These are phyloP conservation scores for Cetradonia linearis DNA, from an alignment of 495 filamentous ascomycete genomes.

Conservation along the genomic window DNA sequence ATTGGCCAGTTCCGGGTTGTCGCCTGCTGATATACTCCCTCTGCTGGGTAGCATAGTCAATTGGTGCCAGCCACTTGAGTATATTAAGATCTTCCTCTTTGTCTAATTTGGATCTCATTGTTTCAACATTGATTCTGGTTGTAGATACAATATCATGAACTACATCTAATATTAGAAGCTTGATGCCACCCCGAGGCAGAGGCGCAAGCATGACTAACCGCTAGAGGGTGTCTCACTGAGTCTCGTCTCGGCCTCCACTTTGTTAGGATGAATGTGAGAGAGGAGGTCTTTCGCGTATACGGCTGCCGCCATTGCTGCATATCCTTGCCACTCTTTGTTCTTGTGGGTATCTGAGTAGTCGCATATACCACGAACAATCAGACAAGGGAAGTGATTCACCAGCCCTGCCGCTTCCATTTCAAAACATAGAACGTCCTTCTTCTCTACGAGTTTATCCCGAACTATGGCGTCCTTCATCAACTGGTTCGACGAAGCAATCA, in stretches of 20 bases:
- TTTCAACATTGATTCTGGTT: neutral
- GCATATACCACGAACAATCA: slow-evolving; percentile 35
- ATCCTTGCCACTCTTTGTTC: slow-evolving; percentile 32
- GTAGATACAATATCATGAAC: neutral
- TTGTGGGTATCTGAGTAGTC: slow-evolving; percentile 38
- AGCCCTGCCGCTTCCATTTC: slow-evolving; percentile 42
- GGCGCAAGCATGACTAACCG: neutral
- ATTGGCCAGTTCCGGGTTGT: slow-evolving; percentile 8
- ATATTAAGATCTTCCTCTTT: slow-evolving; percentile 1
- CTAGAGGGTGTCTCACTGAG: neutral
- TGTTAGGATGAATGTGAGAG: slow-evolving; percentile 4
- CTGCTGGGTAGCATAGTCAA: slow-evolving; percentile 9
- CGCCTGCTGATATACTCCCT: neutral
- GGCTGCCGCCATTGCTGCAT: slow-evolving; percentile 32
- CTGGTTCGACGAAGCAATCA: slow-evolving; percentile 31
- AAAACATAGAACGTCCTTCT: slow-evolving; percentile 22
- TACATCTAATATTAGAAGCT: slow-evolving; percentile 8
- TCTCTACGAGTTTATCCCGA: slow-evolving; percentile 28
- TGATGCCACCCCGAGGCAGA: neutral
- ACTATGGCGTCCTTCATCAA: slow-evolving; percentile 30
- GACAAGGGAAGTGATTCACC: slow-evolving; percentile 30
- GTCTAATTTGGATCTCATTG: neutral
- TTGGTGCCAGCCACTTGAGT: slow-evolving; percentile 8
- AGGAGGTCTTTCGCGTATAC: slow-evolving; percentile 30
- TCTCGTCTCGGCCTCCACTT: neutral